phyloP scores from a whole-genome alignment of 768 basidiomycete species.

The Lactarius tabidus region DNA sequence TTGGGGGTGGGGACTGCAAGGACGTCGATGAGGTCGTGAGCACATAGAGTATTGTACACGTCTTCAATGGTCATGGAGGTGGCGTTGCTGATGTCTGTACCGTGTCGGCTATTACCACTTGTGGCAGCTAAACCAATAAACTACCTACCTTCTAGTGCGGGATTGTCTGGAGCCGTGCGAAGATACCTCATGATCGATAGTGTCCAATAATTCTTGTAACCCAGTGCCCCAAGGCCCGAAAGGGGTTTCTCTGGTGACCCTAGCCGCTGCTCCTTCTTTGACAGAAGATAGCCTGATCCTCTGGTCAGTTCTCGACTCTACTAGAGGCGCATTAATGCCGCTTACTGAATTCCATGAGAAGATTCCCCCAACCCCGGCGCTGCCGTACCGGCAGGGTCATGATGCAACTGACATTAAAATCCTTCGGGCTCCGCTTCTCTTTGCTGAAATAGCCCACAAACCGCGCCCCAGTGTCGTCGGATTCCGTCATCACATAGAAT shows the following conservation, averaged over 20 bases:
- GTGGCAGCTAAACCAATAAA: constrained; percentile 22
- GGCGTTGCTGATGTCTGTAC: constrained; percentile 70
- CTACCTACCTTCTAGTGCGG: constrained; percentile 68
- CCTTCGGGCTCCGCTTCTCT: constrained; percentile 94
- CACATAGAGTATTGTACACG: constrained; percentile 65
- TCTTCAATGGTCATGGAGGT: constrained; percentile 94
- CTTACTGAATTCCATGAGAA: constrained; percentile 97
- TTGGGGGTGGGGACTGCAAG: constrained; percentile 49
- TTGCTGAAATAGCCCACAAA: constrained; percentile 99
- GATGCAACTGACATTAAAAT: constrained; percentile 98
- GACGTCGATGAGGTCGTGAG: constrained; percentile 69
- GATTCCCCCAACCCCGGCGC: constrained; percentile 93
- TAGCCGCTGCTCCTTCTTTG: constrained; percentile 85
- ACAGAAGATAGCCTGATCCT: constrained; percentile 81
- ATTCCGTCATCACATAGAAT: constrained; percentile 96
- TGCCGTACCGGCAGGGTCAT: constrained; percentile 97
- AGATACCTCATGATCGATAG: constrained; percentile 80
- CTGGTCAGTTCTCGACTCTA: constrained; percentile 4
- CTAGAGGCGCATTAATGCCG: constrained; percentile 23
- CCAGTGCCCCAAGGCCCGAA: constrained; percentile 85
- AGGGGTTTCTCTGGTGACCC: constrained; percentile 97
- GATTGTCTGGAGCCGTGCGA: constrained; percentile 51
- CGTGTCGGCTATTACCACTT: constrained; percentile 24
- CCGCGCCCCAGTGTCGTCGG: constrained; percentile 82
- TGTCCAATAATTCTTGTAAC: constrained; percentile 96